Conservation (phyloP, 495 filamentous ascomycete genomes). For the Xylaria cubensis region DNA sequence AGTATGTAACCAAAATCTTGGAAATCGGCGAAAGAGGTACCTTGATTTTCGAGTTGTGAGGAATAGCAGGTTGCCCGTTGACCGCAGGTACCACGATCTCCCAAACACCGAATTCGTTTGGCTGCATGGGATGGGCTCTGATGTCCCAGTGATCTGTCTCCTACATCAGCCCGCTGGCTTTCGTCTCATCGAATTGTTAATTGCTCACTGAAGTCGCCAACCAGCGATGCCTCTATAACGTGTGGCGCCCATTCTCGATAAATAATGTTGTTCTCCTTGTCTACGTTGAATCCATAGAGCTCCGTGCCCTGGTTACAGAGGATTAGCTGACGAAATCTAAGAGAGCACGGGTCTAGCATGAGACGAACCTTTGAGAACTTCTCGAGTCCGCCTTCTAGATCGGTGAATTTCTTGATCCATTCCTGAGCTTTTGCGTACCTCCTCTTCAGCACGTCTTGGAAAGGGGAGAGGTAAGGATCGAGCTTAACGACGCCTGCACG, state of each 20-base stretch:
- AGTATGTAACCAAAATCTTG: constrained; percentile 23
- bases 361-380: constrained; percentile 82
- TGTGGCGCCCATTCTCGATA: constrained; percentile 98
- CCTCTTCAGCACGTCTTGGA: constrained; percentile 75
- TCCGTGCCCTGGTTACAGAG: constrained; percentile 71
- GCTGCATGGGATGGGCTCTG: constrained; percentile 82
- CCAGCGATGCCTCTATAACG: constrained; percentile 80
- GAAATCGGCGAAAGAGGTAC: constrained; percentile 49
- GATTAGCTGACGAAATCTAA: constrained; percentile 21
- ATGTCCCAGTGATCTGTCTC: constrained; percentile 83
- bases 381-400: constrained; percentile 86
- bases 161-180: constrained; percentile 17
- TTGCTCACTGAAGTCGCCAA: constrained; percentile 88
- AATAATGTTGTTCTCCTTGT: constrained; percentile 79
- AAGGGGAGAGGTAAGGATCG: constrained; percentile 90
- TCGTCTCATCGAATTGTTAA: constrained; percentile 3
- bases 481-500: constrained; percentile 78
- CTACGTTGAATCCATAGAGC: constrained; percentile 80
- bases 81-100: constrained; percentile 76
- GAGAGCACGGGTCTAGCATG: neutral
- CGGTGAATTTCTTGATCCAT: constrained; percentile 85
- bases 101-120: constrained; percentile 86
- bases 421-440: constrained; percentile 82
- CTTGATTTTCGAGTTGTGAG: constrained; percentile 95
- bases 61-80: constrained; percentile 77